Evolutionary conservation across 176 grass and related monocot genomes (phyloP).

Genomic region (Lolium perenne): DNA sequence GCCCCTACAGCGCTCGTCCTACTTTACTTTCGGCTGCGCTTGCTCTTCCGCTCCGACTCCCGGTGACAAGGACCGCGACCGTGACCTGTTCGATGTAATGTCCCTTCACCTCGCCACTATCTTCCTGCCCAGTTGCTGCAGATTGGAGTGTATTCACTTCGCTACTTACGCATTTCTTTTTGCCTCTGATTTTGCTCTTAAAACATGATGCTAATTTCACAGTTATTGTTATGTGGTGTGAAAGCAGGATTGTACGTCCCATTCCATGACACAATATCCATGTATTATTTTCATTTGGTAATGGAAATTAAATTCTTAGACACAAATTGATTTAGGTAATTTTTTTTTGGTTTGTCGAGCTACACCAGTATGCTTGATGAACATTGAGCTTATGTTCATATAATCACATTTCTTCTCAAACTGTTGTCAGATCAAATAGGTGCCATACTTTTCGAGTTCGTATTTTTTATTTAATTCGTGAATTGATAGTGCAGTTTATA

Average conservation of each 20-base stretch:
- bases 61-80: not conserved
- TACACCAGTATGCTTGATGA: not conserved
- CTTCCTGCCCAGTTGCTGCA: not conserved
- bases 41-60: constrained; percentile 43
- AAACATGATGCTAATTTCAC: not conserved
- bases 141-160: not conserved
- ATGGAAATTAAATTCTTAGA: not conserved
- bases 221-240: not conserved
- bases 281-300: not conserved
- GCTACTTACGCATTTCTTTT: not conserved
- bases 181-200: not conserved
- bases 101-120: not conserved
- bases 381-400: not conserved
- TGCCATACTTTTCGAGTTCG: not conserved
- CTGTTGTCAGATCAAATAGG: not conserved
- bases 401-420: not conserved
- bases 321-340: not conserved
- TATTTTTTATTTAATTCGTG: not conserved
- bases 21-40: constrained; percentile 13
- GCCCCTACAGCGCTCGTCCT: not conserved
- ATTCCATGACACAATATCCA: not conserved
- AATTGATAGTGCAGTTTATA: constrained; percentile 5
- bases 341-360: not conserved
- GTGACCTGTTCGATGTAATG: constrained; percentile 57
- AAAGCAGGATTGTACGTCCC: not conserved